Evolutionary conservation across 2,329 filamentous ascomycete species (phyloP).

Genomic region (Graphilbum sp.): DNA sequence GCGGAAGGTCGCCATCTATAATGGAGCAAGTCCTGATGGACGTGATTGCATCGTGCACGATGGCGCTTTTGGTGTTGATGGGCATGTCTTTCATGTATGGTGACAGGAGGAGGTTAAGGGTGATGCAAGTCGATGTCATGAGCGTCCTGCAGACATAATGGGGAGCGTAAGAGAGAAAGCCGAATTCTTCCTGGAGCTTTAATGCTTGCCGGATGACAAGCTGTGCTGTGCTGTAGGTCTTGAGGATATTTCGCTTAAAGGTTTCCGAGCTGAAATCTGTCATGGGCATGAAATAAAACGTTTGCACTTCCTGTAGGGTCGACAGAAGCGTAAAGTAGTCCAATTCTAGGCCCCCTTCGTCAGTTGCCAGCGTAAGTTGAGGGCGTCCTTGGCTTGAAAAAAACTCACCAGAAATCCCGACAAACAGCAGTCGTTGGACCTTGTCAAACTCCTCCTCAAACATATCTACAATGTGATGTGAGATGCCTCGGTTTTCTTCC

Average conservation of each 20-base stretch:
- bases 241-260: conserved; percentile 27
- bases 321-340: conserved; percentile 31
- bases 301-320: conserved; percentile 34
- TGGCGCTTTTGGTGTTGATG: conserved; percentile 13
- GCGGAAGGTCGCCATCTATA: conserved; percentile 30
- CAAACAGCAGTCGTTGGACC: conserved; percentile 27
- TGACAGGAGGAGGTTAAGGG: conserved; percentile 28
- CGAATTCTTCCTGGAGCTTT: conserved; percentile 22
- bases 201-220: conserved; percentile 25
- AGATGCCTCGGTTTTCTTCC: conserved; percentile 28
- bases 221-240: conserved; percentile 30
- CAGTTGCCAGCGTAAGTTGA: conserved; percentile 3
- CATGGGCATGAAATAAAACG: conserved; percentile 32
- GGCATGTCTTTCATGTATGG: conserved; percentile 20
- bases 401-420: conserved; percentile 27
- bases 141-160: conserved; percentile 32
- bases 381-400: neutral
- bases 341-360: conserved; percentile 20
- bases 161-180: conserved; percentile 29
- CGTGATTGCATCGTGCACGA: conserved; percentile 16
- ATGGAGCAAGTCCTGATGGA: conserved; percentile 27
- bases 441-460: conserved; percentile 36
- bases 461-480: conserved; percentile 27
- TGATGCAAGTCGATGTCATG: conserved; percentile 27
- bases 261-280: conserved; percentile 20